A percentile compares a stretch with the other conserved stretches of the same genome.
These are phyloP conservation scores for Cicer chorassanicum DNA, from an alignment of 306 rosid genomes.

Conservation along the genomic window DNA sequence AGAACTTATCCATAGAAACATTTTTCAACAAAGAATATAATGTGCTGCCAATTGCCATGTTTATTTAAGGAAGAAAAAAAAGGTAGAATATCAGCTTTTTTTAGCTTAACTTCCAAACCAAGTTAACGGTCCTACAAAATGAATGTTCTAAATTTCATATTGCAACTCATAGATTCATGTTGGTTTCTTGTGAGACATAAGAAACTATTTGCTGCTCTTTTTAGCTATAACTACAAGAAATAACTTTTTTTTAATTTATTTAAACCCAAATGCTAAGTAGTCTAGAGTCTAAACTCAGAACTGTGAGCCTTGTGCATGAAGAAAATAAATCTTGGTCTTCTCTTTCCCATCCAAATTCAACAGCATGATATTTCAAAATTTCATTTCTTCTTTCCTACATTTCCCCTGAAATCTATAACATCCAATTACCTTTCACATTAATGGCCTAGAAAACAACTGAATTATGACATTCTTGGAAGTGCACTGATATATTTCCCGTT, in stretches of 20 bases:
- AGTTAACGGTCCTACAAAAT: slow-evolving; percentile 25
- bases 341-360: too few relatives aligned
- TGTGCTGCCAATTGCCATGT: background rate
- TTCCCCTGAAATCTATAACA: too few relatives aligned
- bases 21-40: slow-evolving; percentile 22
- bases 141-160: slow-evolving; percentile 35
- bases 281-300: background rate
- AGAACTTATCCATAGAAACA: too few relatives aligned
- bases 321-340: too few relatives aligned
- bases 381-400: too few relatives aligned
- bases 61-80: background rate
- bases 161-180: slow-evolving; percentile 16
- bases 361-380: too few relatives aligned
- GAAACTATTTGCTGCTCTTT: slow-evolving; percentile 9
- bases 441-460: too few relatives aligned
- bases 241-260: background rate
- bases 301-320: background rate
- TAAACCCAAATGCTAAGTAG: background rate
- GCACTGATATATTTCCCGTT: too few relatives aligned
- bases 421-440: too few relatives aligned
- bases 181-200: slow-evolving; percentile 38
- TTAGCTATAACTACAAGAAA: background rate
- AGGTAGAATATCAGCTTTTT: slow-evolving; percentile 20
- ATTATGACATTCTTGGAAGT: too few relatives aligned
- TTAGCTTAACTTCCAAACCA: slow-evolving; percentile 27